Conservation (phyloP, 768 basidiomycete species). For the Termitomyces sp. region DNA sequence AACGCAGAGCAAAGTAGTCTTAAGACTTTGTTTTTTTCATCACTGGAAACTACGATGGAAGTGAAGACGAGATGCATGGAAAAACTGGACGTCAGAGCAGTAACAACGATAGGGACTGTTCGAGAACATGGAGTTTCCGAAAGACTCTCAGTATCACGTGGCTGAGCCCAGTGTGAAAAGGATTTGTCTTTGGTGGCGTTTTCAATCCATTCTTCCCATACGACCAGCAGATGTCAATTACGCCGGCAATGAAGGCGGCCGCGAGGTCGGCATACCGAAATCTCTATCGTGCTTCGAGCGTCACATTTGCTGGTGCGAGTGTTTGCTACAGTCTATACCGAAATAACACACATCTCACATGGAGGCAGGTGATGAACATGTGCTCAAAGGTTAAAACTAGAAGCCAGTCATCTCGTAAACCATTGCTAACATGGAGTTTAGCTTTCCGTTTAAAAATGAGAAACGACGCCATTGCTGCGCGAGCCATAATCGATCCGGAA, state of each 20-base stretch:
- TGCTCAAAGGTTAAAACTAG: conserved; percentile 42
- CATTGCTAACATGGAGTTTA: conserved; percentile 20
- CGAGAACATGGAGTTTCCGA: too few relatives aligned
- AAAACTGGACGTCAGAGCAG: too few relatives aligned
- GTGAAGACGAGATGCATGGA: too few relatives aligned
- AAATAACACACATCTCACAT: conserved; percentile 2
- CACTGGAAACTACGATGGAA: too few relatives aligned
- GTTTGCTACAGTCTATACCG: background rate
- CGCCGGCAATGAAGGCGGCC: conserved; percentile 52
- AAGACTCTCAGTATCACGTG: background rate
- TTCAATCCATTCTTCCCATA: background rate
- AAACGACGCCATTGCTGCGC: conserved; percentile 42
- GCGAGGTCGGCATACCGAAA: conserved; percentile 74
- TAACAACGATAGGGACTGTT: too few relatives aligned
- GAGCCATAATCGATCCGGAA: conserved; percentile 36
- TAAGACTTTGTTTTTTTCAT: too few relatives aligned
- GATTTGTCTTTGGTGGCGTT: background rate
- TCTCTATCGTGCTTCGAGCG: conserved; percentile 58
- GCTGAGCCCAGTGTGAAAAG: background rate
- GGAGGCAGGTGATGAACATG: conserved; percentile 45
- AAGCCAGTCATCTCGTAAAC: background rate
- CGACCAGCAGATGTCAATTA: conserved; percentile 39
- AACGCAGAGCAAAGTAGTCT: too few relatives aligned
- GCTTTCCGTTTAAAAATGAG: conserved; percentile 75
- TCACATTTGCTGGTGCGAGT: conserved; percentile 58